These are phyloP conservation scores for Podospora tetraspora DNA, from an alignment of 495 filamentous ascomycete genomes.

Conservation along the genomic window DNA sequence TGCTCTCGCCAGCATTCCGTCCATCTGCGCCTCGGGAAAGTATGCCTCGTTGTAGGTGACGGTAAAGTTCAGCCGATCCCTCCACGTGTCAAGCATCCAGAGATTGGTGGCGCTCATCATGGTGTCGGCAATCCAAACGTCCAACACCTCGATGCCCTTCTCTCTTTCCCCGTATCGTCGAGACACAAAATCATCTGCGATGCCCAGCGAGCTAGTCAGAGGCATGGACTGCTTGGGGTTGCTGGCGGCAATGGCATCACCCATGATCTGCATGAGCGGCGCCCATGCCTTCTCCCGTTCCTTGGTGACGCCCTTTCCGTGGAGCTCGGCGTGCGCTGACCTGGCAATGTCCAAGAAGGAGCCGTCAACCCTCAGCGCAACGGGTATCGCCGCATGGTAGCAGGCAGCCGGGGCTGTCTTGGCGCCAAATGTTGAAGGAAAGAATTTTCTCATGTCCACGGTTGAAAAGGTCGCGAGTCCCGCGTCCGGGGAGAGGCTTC, in stretches of 20 bases:
- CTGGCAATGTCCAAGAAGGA: background rate
- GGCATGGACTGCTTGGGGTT: background rate
- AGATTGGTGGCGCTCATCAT: slow-evolving; percentile 2
- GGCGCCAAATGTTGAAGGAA: background rate
- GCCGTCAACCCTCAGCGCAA: background rate
- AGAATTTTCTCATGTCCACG: background rate
- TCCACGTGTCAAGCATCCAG: slow-evolving; percentile 1
- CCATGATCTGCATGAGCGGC: background rate
- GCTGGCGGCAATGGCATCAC: background rate
- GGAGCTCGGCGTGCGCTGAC: background rate
- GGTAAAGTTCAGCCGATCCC: background rate
- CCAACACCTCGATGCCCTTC: background rate
- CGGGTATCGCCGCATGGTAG: background rate
- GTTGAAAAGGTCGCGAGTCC: slow-evolving; percentile 1
- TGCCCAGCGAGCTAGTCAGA: background rate
- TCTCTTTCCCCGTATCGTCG: background rate
- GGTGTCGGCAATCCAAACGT: background rate
- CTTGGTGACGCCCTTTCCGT: background rate
- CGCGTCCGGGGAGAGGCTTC: background rate
- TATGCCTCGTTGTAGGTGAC: background rate
- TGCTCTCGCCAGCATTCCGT: background rate
- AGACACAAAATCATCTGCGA: background rate
- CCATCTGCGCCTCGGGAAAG: background rate
- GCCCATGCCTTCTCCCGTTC: background rate
- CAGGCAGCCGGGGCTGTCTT: background rate